These are phyloP conservation scores for Trichomonas tenax DNA, from an alignment of 208 protist species.

Conservation along the genomic window DNA sequence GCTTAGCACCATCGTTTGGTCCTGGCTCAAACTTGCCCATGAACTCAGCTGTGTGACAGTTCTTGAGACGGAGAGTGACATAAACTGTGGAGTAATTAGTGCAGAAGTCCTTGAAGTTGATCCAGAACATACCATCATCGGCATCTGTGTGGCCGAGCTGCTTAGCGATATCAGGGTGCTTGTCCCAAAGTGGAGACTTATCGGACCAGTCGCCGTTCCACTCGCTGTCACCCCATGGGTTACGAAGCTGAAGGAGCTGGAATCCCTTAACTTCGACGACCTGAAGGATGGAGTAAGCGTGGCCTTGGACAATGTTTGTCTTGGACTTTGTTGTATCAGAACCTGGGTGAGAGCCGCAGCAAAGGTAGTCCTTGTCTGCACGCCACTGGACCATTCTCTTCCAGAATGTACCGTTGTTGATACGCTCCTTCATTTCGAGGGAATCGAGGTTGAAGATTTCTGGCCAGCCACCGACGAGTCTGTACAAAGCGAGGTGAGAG, in stretches of 20 bases:
- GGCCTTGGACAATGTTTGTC: neutral
- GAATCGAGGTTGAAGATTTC: neutral
- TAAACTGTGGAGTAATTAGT: neutral
- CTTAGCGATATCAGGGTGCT: neutral
- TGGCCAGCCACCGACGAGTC: neutral
- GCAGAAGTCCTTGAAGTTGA: neutral
- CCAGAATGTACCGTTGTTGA: neutral
- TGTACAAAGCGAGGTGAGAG: neutral
- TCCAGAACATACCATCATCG: slow-evolving; percentile 16
- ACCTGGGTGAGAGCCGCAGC: neutral
- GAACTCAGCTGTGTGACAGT: neutral
- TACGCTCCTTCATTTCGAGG: neutral
- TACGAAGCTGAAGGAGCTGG: neutral
- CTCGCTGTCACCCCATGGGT: slow-evolving; percentile 6
- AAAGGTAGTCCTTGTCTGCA: neutral
- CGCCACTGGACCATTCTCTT: neutral
- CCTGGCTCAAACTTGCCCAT: neutral
- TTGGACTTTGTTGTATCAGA: neutral
- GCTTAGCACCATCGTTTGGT: neutral
- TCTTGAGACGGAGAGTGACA: neutral
- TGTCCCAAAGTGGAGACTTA: neutral
- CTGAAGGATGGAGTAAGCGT: neutral
- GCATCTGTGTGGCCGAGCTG: neutral
- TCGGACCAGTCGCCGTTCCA: slow-evolving; percentile 18
- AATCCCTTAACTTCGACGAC: neutral